Evolutionary conservation across 768 basidiomycete species (phyloP).

Genomic region (Cystobasidiopsis lactophilus): DNA sequence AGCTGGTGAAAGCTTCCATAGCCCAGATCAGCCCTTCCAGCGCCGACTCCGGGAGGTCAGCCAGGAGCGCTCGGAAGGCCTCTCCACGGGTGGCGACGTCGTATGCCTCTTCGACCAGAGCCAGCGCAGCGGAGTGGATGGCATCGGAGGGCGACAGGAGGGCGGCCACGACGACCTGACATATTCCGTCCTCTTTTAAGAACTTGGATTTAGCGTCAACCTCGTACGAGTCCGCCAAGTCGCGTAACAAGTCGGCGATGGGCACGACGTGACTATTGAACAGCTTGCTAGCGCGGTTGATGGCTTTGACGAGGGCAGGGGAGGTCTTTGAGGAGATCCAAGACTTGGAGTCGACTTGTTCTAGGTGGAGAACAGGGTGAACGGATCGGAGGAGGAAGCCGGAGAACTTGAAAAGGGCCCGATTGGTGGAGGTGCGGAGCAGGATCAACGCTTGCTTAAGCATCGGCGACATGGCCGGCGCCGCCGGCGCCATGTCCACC

Average conservation of each 20-base stretch:
- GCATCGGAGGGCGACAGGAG: conserved; percentile 63
- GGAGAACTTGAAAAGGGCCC: too few species aligned
- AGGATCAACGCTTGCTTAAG: too few species aligned
- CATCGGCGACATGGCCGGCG: too few species aligned
- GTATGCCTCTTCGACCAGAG: conserved; percentile 60
- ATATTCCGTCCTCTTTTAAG: conserved; percentile 37
- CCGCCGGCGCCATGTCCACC: too few species aligned
- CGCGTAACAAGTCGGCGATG: conserved; percentile 42
- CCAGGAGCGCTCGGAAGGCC: conserved; percentile 58
- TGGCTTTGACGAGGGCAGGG: too few species aligned
- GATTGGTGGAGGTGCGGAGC: too few species aligned
- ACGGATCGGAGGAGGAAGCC: too few species aligned
- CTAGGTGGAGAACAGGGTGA: too few species aligned
- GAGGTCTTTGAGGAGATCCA: too few species aligned
- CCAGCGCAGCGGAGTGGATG: conserved; percentile 51
- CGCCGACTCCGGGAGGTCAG: conserved; percentile 40
- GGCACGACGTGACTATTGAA: conserved; percentile 40
- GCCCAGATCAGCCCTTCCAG: conserved; percentile 50
- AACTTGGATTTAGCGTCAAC: conserved; percentile 35
- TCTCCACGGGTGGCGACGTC: conserved; percentile 75
- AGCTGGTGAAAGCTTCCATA: conserved; percentile 41
- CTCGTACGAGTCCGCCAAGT: conserved; percentile 41
- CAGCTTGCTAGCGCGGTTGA: conserved; percentile 25
- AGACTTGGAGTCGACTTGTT: too few species aligned
- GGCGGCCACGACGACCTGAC: conserved; percentile 39